Conservation (phyloP, 106 monocot genomes). For the Platanthera guangdongensis region DNA sequence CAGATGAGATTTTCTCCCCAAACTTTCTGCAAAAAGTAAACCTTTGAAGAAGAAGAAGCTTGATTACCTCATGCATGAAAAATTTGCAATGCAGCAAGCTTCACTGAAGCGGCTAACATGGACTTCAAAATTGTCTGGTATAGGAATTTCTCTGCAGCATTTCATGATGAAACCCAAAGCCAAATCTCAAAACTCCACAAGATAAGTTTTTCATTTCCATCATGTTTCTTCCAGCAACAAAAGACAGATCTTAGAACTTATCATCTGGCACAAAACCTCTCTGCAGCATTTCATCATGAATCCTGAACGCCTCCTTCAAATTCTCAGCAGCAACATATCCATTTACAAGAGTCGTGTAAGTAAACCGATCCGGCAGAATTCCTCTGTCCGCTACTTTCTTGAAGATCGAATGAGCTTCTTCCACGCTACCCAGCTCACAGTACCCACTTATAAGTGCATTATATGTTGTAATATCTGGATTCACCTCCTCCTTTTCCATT, state of each 20-base stretch:
- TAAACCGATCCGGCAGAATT: conserved; percentile 57
- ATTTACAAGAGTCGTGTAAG: conserved; percentile 74
- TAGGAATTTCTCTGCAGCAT: neutral
- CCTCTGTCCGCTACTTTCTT: conserved; percentile 45
- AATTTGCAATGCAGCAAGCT: neutral
- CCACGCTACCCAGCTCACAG: conserved; percentile 46
- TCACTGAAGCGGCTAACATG: neutral
- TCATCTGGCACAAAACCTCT: conserved; percentile 70
- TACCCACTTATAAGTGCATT: conserved; percentile 66
- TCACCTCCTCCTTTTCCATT: conserved; percentile 52
- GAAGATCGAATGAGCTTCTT: conserved; percentile 50
- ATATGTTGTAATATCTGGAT: conserved; percentile 59
- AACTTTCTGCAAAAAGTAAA: neutral
- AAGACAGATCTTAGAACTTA: conserved; percentile 21
- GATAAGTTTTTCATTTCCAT: neutral
- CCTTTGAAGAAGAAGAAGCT: neutral
- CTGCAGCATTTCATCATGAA: conserved; percentile 92
- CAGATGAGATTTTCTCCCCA: too few species aligned
- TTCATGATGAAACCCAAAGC: neutral
- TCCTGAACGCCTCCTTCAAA: conserved; percentile 64
- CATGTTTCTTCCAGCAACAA: conserved; percentile 1
- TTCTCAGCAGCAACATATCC: conserved; percentile 59
- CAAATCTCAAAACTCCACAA: neutral
- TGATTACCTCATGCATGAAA: neutral
- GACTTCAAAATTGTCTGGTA: too few species aligned